A percentile compares a stretch with the other conserved stretches of the same genome.
phyloP scores from a whole-genome alignment of 164 flowering plant genomes.

The Macadamia tetraphylla region DNA sequence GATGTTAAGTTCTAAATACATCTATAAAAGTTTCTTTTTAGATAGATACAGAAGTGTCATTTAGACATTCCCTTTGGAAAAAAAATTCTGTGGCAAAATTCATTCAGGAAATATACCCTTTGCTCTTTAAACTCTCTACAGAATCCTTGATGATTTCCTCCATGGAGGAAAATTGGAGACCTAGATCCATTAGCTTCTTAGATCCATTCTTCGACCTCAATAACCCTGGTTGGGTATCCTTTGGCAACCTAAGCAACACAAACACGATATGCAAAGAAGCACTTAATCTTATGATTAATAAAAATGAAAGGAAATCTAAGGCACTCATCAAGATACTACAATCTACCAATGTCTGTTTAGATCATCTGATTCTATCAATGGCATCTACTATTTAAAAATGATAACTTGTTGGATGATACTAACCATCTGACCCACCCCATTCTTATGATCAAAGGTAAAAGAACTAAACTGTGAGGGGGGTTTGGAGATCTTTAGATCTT shows the following conservation, averaged over 20 bases:
- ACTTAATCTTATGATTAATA: neutral
- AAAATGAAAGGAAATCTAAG: neutral
- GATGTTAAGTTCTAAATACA: too few species aligned
- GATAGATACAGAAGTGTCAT: too few species aligned
- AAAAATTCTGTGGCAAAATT: neutral
- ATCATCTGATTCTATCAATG: neutral
- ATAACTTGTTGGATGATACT: too few species aligned
- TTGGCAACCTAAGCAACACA: conserved; percentile 44
- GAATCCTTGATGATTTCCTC: conserved; percentile 85
- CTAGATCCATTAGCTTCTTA: conserved; percentile 75
- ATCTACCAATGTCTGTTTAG: neutral
- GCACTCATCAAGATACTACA: neutral
- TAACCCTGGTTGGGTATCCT: conserved; percentile 77
- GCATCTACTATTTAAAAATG: neutral
- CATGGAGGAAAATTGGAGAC: conserved; percentile 67
- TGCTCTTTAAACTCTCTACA: conserved; percentile 65
- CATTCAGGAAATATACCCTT: conserved; percentile 53
- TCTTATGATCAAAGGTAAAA: too few species aligned
- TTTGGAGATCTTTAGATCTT: too few species aligned
- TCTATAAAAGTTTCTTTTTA: too few species aligned
- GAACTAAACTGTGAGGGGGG: too few species aligned
- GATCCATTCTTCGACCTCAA: conserved; percentile 49
- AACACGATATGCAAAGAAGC: neutral
- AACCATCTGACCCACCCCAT: too few species aligned
- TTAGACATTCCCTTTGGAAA: too few species aligned